Conservation (phyloP, 805 yeast genomes). For the Candida stauntonica region DNA sequence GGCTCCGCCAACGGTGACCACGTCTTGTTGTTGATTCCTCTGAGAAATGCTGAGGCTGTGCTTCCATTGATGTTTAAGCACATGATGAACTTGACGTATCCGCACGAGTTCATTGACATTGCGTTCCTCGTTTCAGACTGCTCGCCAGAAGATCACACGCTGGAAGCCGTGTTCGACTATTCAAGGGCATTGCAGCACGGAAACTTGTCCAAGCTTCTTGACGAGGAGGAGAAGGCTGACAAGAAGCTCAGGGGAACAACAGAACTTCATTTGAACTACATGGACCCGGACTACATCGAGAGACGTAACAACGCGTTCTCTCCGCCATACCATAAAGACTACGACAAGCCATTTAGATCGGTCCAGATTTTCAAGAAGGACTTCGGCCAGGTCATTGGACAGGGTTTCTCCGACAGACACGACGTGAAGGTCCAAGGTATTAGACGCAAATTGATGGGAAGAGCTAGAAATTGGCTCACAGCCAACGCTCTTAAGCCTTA, state of each 20-base stretch:
- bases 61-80: conserved; percentile 81
- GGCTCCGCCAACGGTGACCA: conserved; percentile 55
- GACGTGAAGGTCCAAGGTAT: conserved; percentile 84
- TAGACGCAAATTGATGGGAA: conserved; percentile 78
- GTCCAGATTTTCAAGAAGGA: conserved; percentile 78
- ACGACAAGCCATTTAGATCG: conserved; percentile 67
- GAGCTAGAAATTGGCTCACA: conserved; percentile 82
- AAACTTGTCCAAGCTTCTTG: conserved; percentile 46
- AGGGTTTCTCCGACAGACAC: conserved; percentile 79
- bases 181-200: conserved; percentile 69
- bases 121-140: conserved; percentile 82
- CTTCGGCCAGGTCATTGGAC: conserved; percentile 81
- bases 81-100: conserved; percentile 81
- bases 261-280: conserved; percentile 63
- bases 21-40: conserved; percentile 66
- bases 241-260: conserved; percentile 45
- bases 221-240: conserved; percentile 36
- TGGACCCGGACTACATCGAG: conserved; percentile 61
- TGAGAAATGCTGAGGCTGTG: conserved; percentile 73
- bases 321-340: conserved; percentile 62
- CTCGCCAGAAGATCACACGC: conserved; percentile 58
- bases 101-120: conserved; percentile 72
- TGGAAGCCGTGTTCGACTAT: conserved; percentile 61
- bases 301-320: conserved; percentile 54
- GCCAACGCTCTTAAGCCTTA: conserved; percentile 72